Base-by-base conservation (phyloP, 1,284 basidiomycete genomes). In the Ustilago lituana region DNA sequence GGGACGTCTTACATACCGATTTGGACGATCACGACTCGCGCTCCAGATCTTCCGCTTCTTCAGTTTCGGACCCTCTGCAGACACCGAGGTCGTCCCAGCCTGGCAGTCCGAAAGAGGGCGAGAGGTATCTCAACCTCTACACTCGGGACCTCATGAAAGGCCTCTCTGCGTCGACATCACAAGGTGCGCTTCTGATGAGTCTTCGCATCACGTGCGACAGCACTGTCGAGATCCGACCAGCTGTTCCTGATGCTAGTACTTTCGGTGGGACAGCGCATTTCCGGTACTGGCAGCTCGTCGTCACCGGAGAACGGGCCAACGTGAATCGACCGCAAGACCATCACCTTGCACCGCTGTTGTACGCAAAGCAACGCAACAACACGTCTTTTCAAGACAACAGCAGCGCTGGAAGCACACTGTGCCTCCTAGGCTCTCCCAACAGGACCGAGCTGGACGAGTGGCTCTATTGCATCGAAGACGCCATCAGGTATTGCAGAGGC, bases 381-480 rank as follows among this genome's bases (percentile, higher is more conserved):
- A 20, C 24, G 35, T 19, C 11, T n/a, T n/a, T n/a, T n/a, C 2
- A 23, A 3, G n/a, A 19, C 15, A 15, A 17, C 14, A 22, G 53
- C 3, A 15, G 24, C 15, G 19, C 45, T 1, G 3, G 10, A 7
- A 36, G 20, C 6, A 12, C 44, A 1, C 43, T 55, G 9, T 56
- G 54, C 17, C 27, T 57, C 10, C 14, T 63, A n/a, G 52, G 36
- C 32, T 52, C 60, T 5, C 53, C 54, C 15, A 52, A 57, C n/a
- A 23, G 52, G n/a, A 43, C 49, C 15, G 60, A 57, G 22, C 22
- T 63, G 29, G 26, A 37, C 8, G 49, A 52, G 32, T 63, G 60
- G 60, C 49, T 57, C 5, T 23, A 35, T 6, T 20, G 24, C 15
- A 43, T 63, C 35, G 33, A 52, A n/a, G 19, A 20, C 11, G 49